A percentile compares a stretch with the other conserved stretches of the same genome.
Evolutionary conservation across 2,329 filamentous ascomycete species (phyloP).

Genomic region (Xylariaceae sp.): DNA sequence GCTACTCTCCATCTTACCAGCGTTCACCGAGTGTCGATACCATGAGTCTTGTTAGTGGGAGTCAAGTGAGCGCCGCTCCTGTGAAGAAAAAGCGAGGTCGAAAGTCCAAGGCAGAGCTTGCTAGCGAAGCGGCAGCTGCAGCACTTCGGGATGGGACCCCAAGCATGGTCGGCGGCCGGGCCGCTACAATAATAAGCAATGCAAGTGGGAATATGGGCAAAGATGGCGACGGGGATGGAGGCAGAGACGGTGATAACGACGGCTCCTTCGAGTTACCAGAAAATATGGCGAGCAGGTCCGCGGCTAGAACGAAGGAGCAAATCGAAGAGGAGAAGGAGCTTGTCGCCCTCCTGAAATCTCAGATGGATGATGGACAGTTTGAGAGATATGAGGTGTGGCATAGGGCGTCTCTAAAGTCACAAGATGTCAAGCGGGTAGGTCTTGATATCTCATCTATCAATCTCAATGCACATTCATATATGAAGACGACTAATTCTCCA

Average conservation of each 20-base stretch:
- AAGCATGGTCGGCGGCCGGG: constrained; percentile 51
- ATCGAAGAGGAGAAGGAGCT: constrained; percentile 66
- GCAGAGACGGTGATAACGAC: constrained; percentile 61
- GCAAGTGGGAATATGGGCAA: constrained; percentile 49
- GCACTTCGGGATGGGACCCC: constrained; percentile 47
- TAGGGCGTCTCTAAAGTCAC: constrained; percentile 69
- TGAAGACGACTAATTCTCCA: background rate
- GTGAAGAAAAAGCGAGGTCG: constrained; percentile 66
- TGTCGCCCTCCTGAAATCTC: constrained; percentile 65
- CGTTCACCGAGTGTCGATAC: constrained; percentile 71
- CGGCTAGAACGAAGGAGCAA: constrained; percentile 68
- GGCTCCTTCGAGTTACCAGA: constrained; percentile 64
- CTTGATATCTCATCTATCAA: background rate
- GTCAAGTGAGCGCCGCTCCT: constrained; percentile 56
- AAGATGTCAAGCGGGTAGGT: constrained; percentile 70
- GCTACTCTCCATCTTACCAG: constrained; percentile 58
- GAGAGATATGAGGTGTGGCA: constrained; percentile 75
- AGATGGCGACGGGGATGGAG: constrained; percentile 60
- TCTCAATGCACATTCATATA: background rate
- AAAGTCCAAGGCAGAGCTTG: constrained; percentile 63
- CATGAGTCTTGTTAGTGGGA: constrained; percentile 65
- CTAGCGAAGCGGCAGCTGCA: constrained; percentile 54
- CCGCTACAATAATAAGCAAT: constrained; percentile 51
- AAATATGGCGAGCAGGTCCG: constrained; percentile 42
- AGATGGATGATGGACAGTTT: constrained; percentile 70